Evolutionary conservation across 805 yeast species (phyloP).

Genomic region (Schizosaccharomyces japonicus): DNA sequence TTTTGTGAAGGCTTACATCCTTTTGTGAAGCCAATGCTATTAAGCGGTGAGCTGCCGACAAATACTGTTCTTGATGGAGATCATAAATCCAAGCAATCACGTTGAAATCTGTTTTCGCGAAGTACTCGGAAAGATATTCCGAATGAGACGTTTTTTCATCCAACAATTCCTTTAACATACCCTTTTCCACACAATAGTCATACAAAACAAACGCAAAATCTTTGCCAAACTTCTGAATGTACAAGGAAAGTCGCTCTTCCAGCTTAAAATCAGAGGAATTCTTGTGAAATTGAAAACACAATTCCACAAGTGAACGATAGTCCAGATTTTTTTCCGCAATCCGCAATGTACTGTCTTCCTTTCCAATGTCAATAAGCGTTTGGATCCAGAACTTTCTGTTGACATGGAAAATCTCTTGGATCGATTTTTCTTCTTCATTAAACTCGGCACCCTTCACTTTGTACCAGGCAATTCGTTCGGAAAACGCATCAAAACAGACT

Average conservation of each 20-base stretch:
- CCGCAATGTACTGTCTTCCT: conserved; percentile 29
- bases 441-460: background rate
- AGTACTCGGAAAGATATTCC: conserved; percentile 27
- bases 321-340: conserved; percentile 48
- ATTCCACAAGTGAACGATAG: conserved; percentile 35
- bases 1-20: conserved; percentile 24
- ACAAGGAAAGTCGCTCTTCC: conserved; percentile 15
- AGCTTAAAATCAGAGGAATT: conserved; percentile 9
- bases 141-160: conserved; percentile 32
- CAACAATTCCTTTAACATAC: conserved; percentile 31
- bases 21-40: conserved; percentile 20
- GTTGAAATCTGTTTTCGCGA: conserved; percentile 19
- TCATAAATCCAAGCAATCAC: conserved; percentile 52
- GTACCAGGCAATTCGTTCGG: background rate
- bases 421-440: background rate
- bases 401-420: background rate
- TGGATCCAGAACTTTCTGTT: conserved; percentile 29
- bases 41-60: conserved; percentile 27
- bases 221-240: conserved; percentile 39
- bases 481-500: background rate
- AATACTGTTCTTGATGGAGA: conserved; percentile 27
- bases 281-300: conserved; percentile 11
- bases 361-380: conserved; percentile 26
- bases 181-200: conserved; percentile 29
- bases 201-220: conserved; percentile 44